Evolutionary conservation across 176 grass and related monocot species (phyloP).

Genomic region (Lolium multiflorum): DNA sequence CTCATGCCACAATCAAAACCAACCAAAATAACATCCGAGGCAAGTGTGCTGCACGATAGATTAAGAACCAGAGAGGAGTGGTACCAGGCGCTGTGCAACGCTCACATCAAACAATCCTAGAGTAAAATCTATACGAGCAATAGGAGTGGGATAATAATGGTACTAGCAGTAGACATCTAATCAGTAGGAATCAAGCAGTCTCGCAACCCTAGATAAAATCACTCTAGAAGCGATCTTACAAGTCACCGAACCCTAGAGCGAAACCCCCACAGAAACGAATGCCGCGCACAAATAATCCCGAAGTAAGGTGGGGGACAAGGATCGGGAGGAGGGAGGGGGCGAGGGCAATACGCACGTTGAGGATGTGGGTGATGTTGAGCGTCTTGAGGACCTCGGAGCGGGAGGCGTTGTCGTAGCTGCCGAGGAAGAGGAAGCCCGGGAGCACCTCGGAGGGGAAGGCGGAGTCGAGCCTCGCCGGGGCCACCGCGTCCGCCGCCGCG

Average conservation of each 20-base stretch:
- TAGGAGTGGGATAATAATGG: neutral
- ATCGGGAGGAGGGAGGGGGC: neutral
- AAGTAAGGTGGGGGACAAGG: neutral
- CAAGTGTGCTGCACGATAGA: neutral
- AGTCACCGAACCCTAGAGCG: conserved; percentile 21
- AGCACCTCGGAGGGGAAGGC: conserved; percentile 86
- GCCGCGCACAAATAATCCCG: neutral
- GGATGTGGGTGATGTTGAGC: conserved; percentile 73
- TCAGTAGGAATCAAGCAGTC: neutral
- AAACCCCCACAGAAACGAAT: conserved; percentile 7
- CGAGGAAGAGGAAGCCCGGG: conserved; percentile 87
- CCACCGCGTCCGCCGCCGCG: conserved; percentile 22
- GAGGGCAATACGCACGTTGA: conserved; percentile 65
- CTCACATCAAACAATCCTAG: too few species aligned
- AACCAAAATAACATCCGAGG: neutral
- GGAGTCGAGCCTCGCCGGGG: conserved; percentile 40
- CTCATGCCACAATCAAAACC: neutral
- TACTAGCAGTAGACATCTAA: neutral
- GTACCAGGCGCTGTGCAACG: neutral
- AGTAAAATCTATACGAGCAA: neutral
- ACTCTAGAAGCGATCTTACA: conserved; percentile 14
- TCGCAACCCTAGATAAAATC: neutral
- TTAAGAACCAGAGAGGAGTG: conserved; percentile 22
- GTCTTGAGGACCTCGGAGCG: conserved; percentile 72
- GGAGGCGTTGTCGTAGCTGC: conserved; percentile 90